Evolutionary conservation across 148 eudicot species (phyloP), one percentile per base, ranked within the genome.

Genomic region (Silene uniflora): DNA sequence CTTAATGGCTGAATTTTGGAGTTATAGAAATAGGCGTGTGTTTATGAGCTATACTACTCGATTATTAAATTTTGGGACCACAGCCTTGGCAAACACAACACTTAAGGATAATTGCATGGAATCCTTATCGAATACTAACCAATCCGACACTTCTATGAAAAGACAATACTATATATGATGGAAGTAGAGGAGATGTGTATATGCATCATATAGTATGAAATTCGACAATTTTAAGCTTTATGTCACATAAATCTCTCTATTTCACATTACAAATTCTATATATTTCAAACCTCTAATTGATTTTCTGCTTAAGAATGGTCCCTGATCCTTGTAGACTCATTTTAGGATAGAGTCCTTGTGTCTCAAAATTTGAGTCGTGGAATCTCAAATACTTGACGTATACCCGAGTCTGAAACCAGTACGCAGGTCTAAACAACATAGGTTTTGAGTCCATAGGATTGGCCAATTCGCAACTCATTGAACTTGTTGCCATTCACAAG

Each of bases 401-500:
- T 39, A 39, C 44, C 44, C 44, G 10, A 6, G 44, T 6, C 44
- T 39, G 8, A 39, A 6, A 2, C 44, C 9, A 39, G 44, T 39
- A 39, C 8, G 10, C 44, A 39, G 7, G 44, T 39, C 35, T 32
- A 32, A 32, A 32, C 35, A 32, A 32, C 35, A 39, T 39, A 39
- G 44, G 44, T 39, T 39, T 6, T 39, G 44, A 39, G 44, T 7
- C 44, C 8, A 39, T 39, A 39, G 18, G 61, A 56, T 12, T 56
- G n/a, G 61, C 61, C 7, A 11, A 13, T 7, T 32, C 27, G 2
- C 7, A 13, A 35, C 44, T 66, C 47, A 35, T 13, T 7, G 44
- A 29, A 32, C 17, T 29, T 35, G 19, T 67, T 67, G 56, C 72
- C 55, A 68, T 29, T 67, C 66, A 62, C 32, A 62, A 62, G 32